Percentiles rank a stretch among this genome's conserved stretches.
Evolutionary conservation across 371 early-diverging fungal species (phyloP).

Genomic region (Quaeritorhiza haematococci): DNA sequence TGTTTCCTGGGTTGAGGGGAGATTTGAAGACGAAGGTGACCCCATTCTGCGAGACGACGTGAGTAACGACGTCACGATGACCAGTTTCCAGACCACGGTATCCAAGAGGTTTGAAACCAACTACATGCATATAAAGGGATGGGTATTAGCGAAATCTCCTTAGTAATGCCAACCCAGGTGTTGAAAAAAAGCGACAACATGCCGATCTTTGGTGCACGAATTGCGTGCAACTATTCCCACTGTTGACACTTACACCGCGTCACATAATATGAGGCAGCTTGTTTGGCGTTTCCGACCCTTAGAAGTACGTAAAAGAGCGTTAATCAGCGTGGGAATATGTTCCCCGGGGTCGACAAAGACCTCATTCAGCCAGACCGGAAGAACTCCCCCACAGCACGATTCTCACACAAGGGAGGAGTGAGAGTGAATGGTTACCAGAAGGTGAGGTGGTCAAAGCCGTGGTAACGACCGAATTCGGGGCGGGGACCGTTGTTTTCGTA

Average conservation of each 20-base stretch:
- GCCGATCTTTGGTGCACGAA: not conserved
- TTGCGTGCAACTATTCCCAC: too few relatives aligned
- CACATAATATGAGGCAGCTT: conserved; percentile 78
- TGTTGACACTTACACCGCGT: conserved; percentile 40
- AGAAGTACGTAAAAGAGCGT: not conserved
- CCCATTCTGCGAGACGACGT: conserved; percentile 78
- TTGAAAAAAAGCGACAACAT: not conserved
- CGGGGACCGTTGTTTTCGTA: not conserved
- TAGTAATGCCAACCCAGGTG: not conserved
- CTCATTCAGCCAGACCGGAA: too few relatives aligned
- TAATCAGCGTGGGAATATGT: not conserved
- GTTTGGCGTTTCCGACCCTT: conserved; percentile 87
- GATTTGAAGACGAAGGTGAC: conserved; percentile 87
- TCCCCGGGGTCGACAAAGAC: not conserved
- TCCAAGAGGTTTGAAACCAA: conserved; percentile 88
- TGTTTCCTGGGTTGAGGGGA: conserved; percentile 80
- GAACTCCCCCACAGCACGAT: too few relatives aligned
- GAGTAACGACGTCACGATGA: conserved; percentile 75
- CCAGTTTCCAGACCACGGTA: conserved; percentile 76
- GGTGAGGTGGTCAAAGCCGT: conserved; percentile 2
- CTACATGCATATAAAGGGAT: conserved; percentile 13
- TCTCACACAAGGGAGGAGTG: not conserved
- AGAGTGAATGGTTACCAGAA: not conserved
- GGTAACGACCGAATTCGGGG: not conserved
- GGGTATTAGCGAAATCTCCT: not conserved